phyloP scores from a whole-genome alignment of 2,329 filamentous ascomycete genomes.

The Curvularia verruculosa region DNA sequence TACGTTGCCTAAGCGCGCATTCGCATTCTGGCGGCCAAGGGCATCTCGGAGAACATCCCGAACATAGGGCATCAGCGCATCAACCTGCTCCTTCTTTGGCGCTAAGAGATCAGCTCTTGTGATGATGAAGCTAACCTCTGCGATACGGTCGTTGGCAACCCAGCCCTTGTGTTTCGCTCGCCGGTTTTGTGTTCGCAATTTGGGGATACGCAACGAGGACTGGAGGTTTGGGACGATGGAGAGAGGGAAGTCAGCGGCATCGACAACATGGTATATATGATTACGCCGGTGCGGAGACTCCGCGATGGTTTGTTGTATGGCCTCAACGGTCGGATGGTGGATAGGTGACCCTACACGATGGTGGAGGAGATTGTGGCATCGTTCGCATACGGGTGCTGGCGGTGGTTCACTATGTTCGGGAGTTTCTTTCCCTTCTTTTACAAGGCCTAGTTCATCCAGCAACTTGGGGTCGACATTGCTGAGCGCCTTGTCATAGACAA shows the following conservation, averaged over 20 bases:
- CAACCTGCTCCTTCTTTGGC: slow-evolving; percentile 81
- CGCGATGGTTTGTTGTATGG: slow-evolving; percentile 80
- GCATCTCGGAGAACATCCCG: slow-evolving; percentile 76
- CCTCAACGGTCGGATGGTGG: slow-evolving; percentile 78
- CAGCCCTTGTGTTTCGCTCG: slow-evolving; percentile 72
- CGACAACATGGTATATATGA: slow-evolving; percentile 92
- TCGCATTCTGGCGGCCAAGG: slow-evolving; percentile 69
- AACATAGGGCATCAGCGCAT: slow-evolving; percentile 84
- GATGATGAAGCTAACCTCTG: slow-evolving; percentile 87
- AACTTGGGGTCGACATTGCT: slow-evolving; percentile 37
- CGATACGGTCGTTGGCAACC: slow-evolving; percentile 66
- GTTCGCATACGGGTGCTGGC: slow-evolving; percentile 72
- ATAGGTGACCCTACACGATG: slow-evolving; percentile 75
- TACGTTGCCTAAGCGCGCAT: slow-evolving; percentile 86
- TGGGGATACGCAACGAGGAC: slow-evolving; percentile 71
- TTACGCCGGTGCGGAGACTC: slow-evolving; percentile 91
- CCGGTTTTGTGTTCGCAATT: slow-evolving; percentile 79
- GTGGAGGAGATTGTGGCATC: slow-evolving; percentile 83
- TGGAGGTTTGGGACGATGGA: slow-evolving; percentile 82
- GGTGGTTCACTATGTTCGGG: slow-evolving; percentile 22
- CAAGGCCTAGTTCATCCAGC: slow-evolving; percentile 40
- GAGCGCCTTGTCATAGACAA: slow-evolving; percentile 46
- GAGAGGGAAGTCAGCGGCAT: slow-evolving; percentile 96
- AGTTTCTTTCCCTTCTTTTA: slow-evolving; percentile 23
- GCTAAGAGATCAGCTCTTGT: slow-evolving; percentile 86